A percentile compares a stretch with the other conserved stretches of the same genome.
Conservation (phyloP, 1,284 basidiomycete species). For the Trametes polyzona region DNA sequence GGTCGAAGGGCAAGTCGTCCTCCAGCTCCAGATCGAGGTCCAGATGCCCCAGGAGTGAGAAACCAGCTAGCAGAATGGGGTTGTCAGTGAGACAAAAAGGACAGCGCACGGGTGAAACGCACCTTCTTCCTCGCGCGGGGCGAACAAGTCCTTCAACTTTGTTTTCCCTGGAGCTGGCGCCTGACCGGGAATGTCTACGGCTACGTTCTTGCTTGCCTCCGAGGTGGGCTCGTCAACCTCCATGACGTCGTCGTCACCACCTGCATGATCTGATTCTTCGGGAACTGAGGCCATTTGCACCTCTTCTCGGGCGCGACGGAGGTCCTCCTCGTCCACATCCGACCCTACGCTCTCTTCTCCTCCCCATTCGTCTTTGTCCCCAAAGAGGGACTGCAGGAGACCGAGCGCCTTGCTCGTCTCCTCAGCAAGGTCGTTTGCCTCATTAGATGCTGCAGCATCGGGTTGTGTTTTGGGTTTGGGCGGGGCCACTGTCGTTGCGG, state of each 20-base stretch:
- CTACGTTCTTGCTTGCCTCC: not conserved
- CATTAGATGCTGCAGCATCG: slow-evolving; percentile 11
- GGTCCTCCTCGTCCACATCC: slow-evolving; percentile 50
- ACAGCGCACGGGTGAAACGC: slow-evolving; percentile 10
- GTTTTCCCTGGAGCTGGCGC: slow-evolving; percentile 20
- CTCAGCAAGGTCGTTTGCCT: slow-evolving; percentile 41
- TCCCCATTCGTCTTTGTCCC: slow-evolving; percentile 51
- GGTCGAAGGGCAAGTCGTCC: slow-evolving; percentile 40
- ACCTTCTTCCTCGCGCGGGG: slow-evolving; percentile 69
- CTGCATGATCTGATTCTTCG: slow-evolving; percentile 25
- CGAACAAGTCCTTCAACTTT: slow-evolving; percentile 70
- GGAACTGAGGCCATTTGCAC: slow-evolving; percentile 34
- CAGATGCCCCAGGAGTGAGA: slow-evolving; percentile 70
- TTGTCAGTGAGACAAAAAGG: not conserved
- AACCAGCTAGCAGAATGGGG: slow-evolving; percentile 41
- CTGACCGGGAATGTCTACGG: slow-evolving; percentile 1
- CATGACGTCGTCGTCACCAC: slow-evolving; percentile 23
- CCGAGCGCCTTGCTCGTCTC: slow-evolving; percentile 54
- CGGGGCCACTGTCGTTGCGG: slow-evolving; percentile 3
- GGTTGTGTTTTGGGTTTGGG: not conserved
- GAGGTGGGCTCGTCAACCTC: slow-evolving; percentile 13
- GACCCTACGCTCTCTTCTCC: slow-evolving; percentile 57
- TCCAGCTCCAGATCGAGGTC: slow-evolving; percentile 65
- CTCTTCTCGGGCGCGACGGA: slow-evolving; percentile 20
- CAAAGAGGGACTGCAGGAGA: slow-evolving; percentile 59